Base-by-base conservation (phyloP, 176 grass and related monocot genomes). In the Saccharum officinarum region DNA sequence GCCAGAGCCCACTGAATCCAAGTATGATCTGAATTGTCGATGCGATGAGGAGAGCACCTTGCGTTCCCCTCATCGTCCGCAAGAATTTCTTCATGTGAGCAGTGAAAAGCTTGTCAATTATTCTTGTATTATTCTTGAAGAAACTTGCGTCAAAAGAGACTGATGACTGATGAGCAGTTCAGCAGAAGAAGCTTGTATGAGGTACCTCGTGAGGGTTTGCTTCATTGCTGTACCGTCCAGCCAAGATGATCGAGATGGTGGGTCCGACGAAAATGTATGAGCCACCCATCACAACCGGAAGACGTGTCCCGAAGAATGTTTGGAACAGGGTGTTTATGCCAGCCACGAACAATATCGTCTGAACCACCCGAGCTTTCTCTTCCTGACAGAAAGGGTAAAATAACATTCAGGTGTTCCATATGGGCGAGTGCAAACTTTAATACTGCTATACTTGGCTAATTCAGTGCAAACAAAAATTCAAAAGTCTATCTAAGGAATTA, bases 1-100 rank as follows among this genome's bases (percentile, higher is more conserved):
- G 86, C 94, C 97, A 99, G 57, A 97, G 94, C 14, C 97, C 97
- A 69, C 97, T 99, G 85, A 99, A 99, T 71, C 97, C 97, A 86
- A 99, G 80, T 80, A 94, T 90, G 76, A 99, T 99, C 84, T 96
- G 97, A 67, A 99, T 89, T 7, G 89, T 91, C 2, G 97, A 99
- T 8, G 97, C 93, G 18, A 96, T 86, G 10, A 99, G 82, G 36
- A 94, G 82, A 16, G 97, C 97, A 73, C 97, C 97, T 80, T 99
- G 97, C 10, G 92, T 99, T 54, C 88, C 93, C 67, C 91, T 78
- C 97, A 99, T 99, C 66, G 90, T 96, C 28, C 86, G 74, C 36
- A 92, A 30, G 88, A 99, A 96, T 99, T 96, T 99, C 97, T 99
- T 73, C 71, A 86, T 20, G 25, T 61, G 39, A 86, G 31, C 3